Evolutionary conservation across 2,329 filamentous ascomycete species (phyloP).

Genomic region (Pseudopithomyces chartarum): DNA sequence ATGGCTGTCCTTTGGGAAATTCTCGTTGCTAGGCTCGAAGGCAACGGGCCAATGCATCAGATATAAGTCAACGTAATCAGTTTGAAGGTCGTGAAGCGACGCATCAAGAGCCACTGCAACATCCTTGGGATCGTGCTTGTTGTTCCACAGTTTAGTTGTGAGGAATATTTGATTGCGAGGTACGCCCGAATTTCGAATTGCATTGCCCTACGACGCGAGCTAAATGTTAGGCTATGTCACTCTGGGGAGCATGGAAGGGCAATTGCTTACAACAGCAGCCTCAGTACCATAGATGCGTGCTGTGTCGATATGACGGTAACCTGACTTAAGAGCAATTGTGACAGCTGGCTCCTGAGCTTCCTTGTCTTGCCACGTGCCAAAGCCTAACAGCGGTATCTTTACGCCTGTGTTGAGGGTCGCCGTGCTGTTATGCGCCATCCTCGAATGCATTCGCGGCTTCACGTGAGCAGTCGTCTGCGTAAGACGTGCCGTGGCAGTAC

Average conservation of each 20-base stretch:
- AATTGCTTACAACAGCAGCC: not conserved
- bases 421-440: constrained; percentile 36
- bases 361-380: constrained; percentile 43
- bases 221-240: not conserved
- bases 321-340: constrained; percentile 24
- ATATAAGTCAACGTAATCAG: constrained; percentile 91
- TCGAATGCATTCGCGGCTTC: constrained; percentile 16
- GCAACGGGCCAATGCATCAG: constrained; percentile 78
- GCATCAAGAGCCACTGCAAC: constrained; percentile 75
- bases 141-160: constrained; percentile 88
- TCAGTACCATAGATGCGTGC: constrained; percentile 29
- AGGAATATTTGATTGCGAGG: constrained; percentile 47
- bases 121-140: constrained; percentile 72
- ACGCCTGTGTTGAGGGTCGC: constrained; percentile 67
- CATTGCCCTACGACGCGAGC: constrained; percentile 15
- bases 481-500: constrained; percentile 11
- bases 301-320: constrained; percentile 24
- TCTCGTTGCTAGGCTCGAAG: constrained; percentile 72
- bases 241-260: not conserved
- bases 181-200: constrained; percentile 38
- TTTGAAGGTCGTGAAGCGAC: constrained; percentile 74
- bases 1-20: constrained; percentile 57
- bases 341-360: constrained; percentile 43
- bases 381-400: constrained; percentile 73
- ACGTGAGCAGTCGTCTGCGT: constrained; percentile 12